A percentile compares a stretch with the other conserved stretches of the same genome.
Conservation (phyloP, 1,139 yeast species). For the Nematodospora anomalae region DNA sequence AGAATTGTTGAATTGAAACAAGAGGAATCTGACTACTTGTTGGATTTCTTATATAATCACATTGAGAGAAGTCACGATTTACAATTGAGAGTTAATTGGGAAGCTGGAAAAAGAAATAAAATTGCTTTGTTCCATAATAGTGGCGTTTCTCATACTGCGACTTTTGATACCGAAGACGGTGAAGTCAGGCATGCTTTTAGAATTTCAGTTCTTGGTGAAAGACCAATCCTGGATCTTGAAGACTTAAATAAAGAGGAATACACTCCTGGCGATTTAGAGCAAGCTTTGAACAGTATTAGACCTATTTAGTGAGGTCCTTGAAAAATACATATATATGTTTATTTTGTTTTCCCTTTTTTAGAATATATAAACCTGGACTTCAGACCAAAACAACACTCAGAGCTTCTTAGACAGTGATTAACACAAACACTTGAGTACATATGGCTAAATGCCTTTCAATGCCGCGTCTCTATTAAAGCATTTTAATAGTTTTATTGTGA, state of each 20-base stretch:
- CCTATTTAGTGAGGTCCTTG: conserved; percentile 14
- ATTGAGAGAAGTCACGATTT: conserved; percentile 45
- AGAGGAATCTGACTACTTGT: conserved; percentile 54
- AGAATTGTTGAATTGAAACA: conserved; percentile 54
- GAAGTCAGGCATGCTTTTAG: conserved; percentile 46
- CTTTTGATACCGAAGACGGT: conserved; percentile 36
- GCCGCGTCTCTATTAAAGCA: too few species aligned
- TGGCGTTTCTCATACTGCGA: conserved; percentile 44
- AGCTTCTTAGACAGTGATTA: too few species aligned
- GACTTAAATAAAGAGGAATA: conserved; percentile 35
- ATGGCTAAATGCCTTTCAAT: too few species aligned
- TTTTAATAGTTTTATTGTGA: too few species aligned
- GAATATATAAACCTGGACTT: background rate
- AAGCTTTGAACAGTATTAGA: conserved; percentile 29
- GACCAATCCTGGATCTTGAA: conserved; percentile 40
- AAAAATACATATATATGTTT: too few species aligned
- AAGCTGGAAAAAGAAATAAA: conserved; percentile 39
- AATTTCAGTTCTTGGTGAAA: conserved; percentile 49
- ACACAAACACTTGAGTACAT: too few species aligned
- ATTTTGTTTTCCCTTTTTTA: conserved; percentile 1
- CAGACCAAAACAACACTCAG: too few species aligned
- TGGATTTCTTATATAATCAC: conserved; percentile 42
- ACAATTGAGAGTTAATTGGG: conserved; percentile 60
- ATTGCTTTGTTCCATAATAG: conserved; percentile 56
- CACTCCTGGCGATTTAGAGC: conserved; percentile 40